Evolutionary conservation across 2,329 filamentous ascomycete species (phyloP), one percentile per base, ranked within the genome.

Genomic region (Didymellaceae sp.): DNA sequence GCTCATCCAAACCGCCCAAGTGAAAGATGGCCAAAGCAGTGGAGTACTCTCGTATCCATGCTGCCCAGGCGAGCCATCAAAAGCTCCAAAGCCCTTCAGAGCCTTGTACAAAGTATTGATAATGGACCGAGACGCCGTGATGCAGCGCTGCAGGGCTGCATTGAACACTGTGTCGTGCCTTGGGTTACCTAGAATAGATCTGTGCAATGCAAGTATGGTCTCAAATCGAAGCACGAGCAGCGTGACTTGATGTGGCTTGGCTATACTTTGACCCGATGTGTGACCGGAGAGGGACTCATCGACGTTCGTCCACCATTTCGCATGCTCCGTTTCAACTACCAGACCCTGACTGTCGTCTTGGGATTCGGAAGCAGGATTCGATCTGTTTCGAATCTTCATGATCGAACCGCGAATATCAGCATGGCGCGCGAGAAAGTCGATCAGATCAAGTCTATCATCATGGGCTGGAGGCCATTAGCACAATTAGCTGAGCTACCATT

Each of bases 1-100:
- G 30, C 62, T 64, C 62, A 64, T 64, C 62, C 62, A 64, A 2
- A 66, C 40, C 1, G 61, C 62, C 61, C 62, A 64, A 5, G 62
- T 66, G 28, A 66, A 66, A 2, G 62, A 66, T 5, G 62, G 62
- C 62, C 62, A 66, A 10, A 66, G 34, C 14, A 66, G 43, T 16
- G 61, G 56, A 3, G 54, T 61, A 17, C 43, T 56, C 31, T 64
- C 57, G 22, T 64, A 64, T 7, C 62, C 62, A 38, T 48, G 14
- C 26, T 56, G 51, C 7, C 61, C 61, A 22, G 59, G 61, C 2
- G 62, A 64, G 3, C 62, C 59, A 24, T 63, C 59, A 39, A 61
- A 63, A 16, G 57, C 59, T 4, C 61, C 61, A 35, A 63, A 62
- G 4, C 61, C 61, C 14, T 57, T 52, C 4, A 64, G 38, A 2